These are phyloP conservation scores for Colletotrichum phormii DNA, from an alignment of 2,329 filamentous ascomycete species.

Conservation along the genomic window DNA sequence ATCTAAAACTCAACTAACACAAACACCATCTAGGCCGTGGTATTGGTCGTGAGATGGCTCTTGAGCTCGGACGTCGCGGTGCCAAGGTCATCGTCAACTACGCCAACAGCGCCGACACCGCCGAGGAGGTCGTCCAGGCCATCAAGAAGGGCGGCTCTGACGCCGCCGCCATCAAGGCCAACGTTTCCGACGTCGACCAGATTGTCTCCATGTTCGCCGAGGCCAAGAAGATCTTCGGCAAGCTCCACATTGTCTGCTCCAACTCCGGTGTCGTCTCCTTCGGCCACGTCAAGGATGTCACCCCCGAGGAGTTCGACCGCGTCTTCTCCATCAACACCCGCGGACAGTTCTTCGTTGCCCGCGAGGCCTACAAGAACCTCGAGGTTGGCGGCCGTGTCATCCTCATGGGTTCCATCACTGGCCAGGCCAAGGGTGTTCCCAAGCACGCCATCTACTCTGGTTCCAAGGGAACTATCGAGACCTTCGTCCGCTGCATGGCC, in stretches of 20 bases:
- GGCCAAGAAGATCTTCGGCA: constrained; percentile 72
- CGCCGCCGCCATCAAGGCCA: constrained; percentile 74
- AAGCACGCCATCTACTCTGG: constrained; percentile 81
- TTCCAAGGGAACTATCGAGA: constrained; percentile 81
- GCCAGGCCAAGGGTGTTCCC: constrained; percentile 75
- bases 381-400: constrained; percentile 77
- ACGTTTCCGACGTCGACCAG: constrained; percentile 73
- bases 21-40: constrained; percentile 58
- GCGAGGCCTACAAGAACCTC: constrained; percentile 76
- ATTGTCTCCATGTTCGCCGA: constrained; percentile 73
- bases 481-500: constrained; percentile 80
- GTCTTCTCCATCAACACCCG: constrained; percentile 77
- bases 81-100: constrained; percentile 71
- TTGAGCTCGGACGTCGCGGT: constrained; percentile 66
- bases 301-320: constrained; percentile 77
- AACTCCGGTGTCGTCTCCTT: constrained; percentile 78
- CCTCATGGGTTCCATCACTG: constrained; percentile 78
- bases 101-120: constrained; percentile 66
- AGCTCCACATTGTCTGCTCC: constrained; percentile 77
- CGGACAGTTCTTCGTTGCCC: constrained; percentile 79
- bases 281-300: constrained; percentile 75
- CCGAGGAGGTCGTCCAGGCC: constrained; percentile 65
- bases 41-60: constrained; percentile 69
- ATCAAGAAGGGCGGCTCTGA: constrained; percentile 68
- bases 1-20: background rate